These are phyloP conservation scores for Pachyrhizus erosus DNA, from an alignment of 306 rosid genomes.

Conservation along the genomic window DNA sequence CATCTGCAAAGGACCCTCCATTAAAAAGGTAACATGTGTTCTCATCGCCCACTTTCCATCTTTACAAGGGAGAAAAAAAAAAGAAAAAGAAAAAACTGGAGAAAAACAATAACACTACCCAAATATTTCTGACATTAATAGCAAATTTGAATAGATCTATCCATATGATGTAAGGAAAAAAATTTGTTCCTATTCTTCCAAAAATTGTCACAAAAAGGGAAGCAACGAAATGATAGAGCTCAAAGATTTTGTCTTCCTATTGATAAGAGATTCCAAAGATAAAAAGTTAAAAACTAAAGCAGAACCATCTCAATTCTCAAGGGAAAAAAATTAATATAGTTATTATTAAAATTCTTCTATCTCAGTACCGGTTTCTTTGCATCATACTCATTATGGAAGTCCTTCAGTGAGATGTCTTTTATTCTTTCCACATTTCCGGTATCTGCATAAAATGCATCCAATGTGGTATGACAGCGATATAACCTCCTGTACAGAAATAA, in stretches of 20 bases:
- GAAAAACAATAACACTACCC: slow-evolving; percentile 17
- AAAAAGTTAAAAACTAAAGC: slow-evolving; percentile 25
- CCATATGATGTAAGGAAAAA: not conserved
- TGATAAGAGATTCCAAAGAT: slow-evolving; percentile 21
- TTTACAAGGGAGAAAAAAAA: slow-evolving; percentile 2
- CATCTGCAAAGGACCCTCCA: not conserved
- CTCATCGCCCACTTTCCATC: slow-evolving; percentile 30
- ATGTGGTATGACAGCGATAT: slow-evolving; percentile 78
- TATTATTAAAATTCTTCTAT: slow-evolving; percentile 15
- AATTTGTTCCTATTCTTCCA: not conserved
- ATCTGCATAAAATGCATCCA: slow-evolving; percentile 72
- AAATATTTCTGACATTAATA: slow-evolving; percentile 24
- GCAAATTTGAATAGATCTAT: not conserved
- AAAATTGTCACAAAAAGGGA: slow-evolving; percentile 5
- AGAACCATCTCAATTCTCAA: slow-evolving; percentile 17
- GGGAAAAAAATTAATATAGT: not conserved
- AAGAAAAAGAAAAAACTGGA: not conserved
- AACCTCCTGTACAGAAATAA: slow-evolving; percentile 82
- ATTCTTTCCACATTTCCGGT: slow-evolving; percentile 81
- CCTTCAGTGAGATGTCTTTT: slow-evolving; percentile 58
- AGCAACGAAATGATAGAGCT: slow-evolving; percentile 24
- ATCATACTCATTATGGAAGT: slow-evolving; percentile 66
- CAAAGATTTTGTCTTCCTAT: slow-evolving; percentile 17
- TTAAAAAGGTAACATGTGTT: not conserved
- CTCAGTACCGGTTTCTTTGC: slow-evolving; percentile 86